Base-by-base conservation (phyloP, 1,139 yeast genomes). In the Pichia sp. region DNA sequence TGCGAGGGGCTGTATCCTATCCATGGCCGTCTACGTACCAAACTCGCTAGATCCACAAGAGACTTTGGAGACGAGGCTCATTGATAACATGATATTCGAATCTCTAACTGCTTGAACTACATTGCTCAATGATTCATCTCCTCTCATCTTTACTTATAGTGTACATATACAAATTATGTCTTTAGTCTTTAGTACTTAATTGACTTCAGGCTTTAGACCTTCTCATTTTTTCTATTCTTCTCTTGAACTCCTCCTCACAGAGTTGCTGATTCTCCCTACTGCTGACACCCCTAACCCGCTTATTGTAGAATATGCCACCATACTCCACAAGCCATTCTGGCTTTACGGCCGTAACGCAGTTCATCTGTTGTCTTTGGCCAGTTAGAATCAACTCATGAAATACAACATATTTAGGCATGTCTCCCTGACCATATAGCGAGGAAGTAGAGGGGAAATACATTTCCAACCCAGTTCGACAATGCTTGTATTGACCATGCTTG, bases 381-480 rank as follows among this genome's bases (percentile, higher is more conserved):
- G 88, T 80, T 46, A 81, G 57, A 30, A 81, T 59, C 40, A 82
- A 60, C 50, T 79, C 88, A 55, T 82, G 84, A 51, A 77, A 82
- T 0, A 82, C 64, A 18, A 81, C 83, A 55, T 68, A 80, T 34
- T 75, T 74, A 0, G 96, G 94, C 23, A 86, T 61, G 48, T 79
- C 84, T 21, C 87, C 79, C 42, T 79, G 63, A 1, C 93, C 94
- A 48, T 71, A 77, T 18, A 91, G 63, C 0, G 93, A 74, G 23
- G 94, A 83, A 0, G 96, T 87, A 3, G 96, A 96, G 55, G 88
- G 96, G 30, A 91, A 55, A 44, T 73, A 74, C 69, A 86, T 72
- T 34, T 74, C 73, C 64, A 91, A 76, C 29, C 86, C 88, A 2
- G 79, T 77, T 40, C 94, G 62, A 49, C 88, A 56, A 50, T 81